These are phyloP conservation scores for Chaetomium strumarium DNA, from an alignment of 2,329 filamentous ascomycete species.

Conservation along the genomic window DNA sequence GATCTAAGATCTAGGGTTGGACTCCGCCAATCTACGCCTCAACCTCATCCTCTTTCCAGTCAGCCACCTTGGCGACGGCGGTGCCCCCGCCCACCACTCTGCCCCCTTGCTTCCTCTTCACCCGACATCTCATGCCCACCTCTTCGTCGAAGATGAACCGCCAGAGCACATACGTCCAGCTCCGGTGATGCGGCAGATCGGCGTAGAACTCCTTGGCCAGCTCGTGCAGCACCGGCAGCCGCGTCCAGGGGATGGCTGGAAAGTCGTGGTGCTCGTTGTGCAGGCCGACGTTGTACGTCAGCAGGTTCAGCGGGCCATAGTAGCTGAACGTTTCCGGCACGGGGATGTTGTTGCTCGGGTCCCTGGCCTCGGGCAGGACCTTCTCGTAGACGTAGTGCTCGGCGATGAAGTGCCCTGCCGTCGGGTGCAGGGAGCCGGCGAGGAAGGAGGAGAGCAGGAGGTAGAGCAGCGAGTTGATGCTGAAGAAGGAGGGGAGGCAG, in stretches of 20 bases:
- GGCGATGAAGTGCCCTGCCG: constrained; percentile 96
- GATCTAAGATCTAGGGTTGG: not conserved
- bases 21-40: constrained; percentile 44
- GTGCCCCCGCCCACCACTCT: constrained; percentile 48
- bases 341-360: constrained; percentile 56
- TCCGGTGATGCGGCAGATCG: constrained; percentile 76
- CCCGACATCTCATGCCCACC: constrained; percentile 84
- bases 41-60: constrained; percentile 65
- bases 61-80: constrained; percentile 36
- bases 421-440: constrained; percentile 87
- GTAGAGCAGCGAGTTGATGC: constrained; percentile 67
- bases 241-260: constrained; percentile 91
- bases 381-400: constrained; percentile 86
- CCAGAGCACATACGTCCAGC: constrained; percentile 92
- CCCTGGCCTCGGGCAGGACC: constrained; percentile 46
- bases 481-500: constrained; percentile 38
- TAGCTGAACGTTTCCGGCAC: constrained; percentile 95
- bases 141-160: constrained; percentile 88
- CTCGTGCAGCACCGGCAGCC: constrained; percentile 67
- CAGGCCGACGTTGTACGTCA: constrained; percentile 95
- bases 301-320: constrained; percentile 84
- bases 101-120: constrained; percentile 81
- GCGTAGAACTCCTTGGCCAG: constrained; percentile 91
- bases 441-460: constrained; percentile 86
- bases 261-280: constrained; percentile 99